Percentiles rank a stretch among this genome's conserved stretches.
Conservation (phyloP, 768 basidiomycete species). For the Chiua virens region DNA sequence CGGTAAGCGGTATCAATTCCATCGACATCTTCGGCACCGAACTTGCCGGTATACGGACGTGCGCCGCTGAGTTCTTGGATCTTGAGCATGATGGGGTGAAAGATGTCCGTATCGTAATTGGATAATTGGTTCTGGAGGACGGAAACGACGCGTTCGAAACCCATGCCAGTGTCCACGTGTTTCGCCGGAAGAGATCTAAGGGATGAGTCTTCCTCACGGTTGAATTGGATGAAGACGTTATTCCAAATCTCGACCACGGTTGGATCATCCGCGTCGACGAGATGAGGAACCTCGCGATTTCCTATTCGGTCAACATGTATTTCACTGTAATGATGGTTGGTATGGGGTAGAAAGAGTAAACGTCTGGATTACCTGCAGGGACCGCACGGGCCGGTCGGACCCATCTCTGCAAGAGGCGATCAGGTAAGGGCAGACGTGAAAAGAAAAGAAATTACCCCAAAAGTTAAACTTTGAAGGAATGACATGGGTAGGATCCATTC, state of each 20-base stretch:
- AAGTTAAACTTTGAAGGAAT: slow-evolving; percentile 98
- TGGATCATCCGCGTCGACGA: slow-evolving; percentile 96
- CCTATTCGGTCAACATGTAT: slow-evolving; percentile 97
- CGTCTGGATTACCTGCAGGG: slow-evolving; percentile 71
- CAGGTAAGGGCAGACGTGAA: neutral
- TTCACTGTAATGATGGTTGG: slow-evolving; percentile 53
- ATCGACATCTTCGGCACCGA: slow-evolving; percentile 92
- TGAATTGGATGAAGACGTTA: slow-evolving; percentile 99
- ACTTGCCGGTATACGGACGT: slow-evolving; percentile 83
- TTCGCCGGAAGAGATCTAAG: slow-evolving; percentile 82
- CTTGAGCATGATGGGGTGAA: slow-evolving; percentile 82
- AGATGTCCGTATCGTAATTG: slow-evolving; percentile 98
- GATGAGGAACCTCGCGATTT: slow-evolving; percentile 89
- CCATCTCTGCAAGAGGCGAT: slow-evolving; percentile 76
- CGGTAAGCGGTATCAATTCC: slow-evolving; percentile 98
- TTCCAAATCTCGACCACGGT: slow-evolving; percentile 99
- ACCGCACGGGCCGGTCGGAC: slow-evolving; percentile 95
- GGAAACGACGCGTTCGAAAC: slow-evolving; percentile 96
- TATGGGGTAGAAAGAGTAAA: neutral
- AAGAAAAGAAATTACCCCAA: slow-evolving; percentile 71
- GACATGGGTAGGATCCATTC: slow-evolving; percentile 86
- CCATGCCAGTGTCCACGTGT: slow-evolving; percentile 99
- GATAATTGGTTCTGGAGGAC: slow-evolving; percentile 87
- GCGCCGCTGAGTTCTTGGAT: slow-evolving; percentile 90
- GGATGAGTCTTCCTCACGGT: slow-evolving; percentile 87